Base-by-base conservation (phyloP, 1,284 basidiomycete genomes). In the Naganishia liquefaciens region DNA sequence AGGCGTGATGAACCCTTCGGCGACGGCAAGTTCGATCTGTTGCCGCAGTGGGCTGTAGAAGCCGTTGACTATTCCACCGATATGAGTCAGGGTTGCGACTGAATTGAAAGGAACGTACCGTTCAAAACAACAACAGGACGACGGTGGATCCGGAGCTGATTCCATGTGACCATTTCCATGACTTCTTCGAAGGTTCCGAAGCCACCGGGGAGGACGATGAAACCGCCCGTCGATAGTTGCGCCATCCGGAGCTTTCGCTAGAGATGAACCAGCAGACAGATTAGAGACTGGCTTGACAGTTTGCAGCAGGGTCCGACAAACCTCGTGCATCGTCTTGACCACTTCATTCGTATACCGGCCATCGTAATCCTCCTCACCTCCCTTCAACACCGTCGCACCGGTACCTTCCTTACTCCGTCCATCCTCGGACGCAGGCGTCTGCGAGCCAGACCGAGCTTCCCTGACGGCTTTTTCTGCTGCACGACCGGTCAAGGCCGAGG, bases 151-250 rank as follows among this genome's bases (percentile, higher is more conserved):
- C 90, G 90, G 19, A 96, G 80, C 75, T 79, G 78, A 68, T 79
- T 79, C 93, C 93, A 97, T 2, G 93, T 94, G 44, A 88, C 84
- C 69, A 91, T 93, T 78, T 96, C 93, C 54, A 96, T 79, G 57
- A 89, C 89, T 82, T 96, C 93, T 76, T 96, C 93, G 70, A 91
- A 91, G 0, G 92, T 95, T 19, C 93, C 93, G 73, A 86, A 94
- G 0, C 93, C 93, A 40, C 93, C 93, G 5, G 93, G 93, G 13
- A 96, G 82, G 19, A 87, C 89, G 54, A 96, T 81, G 72, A 97
- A 97, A 0, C 87, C 92, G 33, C 84, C 83, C 17, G 80, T 77
- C 0, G 85, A 84, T 23, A 88, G 82, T 68, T 83, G 83, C 0
- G 92, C 91, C 92, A 96, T 95, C 72, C 88, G 85, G 15, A 88